Evolutionary conservation across 192 early-diverging fungal genomes (phyloP).

Genomic region (Entomortierella parvispora): DNA sequence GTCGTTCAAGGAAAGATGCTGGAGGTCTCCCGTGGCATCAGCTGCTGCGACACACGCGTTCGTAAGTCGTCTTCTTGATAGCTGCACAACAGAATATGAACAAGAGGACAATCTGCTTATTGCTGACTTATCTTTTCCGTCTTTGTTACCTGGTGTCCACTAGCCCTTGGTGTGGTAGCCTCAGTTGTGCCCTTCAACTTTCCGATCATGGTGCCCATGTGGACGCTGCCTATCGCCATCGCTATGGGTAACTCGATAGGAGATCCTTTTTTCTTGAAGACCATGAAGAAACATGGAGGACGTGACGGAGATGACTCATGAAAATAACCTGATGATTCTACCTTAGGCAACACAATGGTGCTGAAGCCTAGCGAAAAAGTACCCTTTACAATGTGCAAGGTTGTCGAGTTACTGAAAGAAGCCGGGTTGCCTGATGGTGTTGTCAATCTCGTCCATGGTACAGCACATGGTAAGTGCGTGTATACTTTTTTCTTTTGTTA

Average conservation of each 20-base stretch:
- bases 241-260: constrained; percentile 49
- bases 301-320: not conserved
- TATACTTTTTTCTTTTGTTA: too few species aligned
- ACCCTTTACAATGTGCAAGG: constrained; percentile 80
- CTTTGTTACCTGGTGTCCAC: not conserved
- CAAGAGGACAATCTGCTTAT: not conserved
- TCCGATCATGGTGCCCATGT: constrained; percentile 87
- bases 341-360: constrained; percentile 70
- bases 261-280: not conserved
- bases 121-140: not conserved
- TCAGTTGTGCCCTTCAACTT: constrained; percentile 88
- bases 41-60: constrained; percentile 70
- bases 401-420: constrained; percentile 63
- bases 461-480: constrained; percentile 57
- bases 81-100: not conserved
- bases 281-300: not conserved
- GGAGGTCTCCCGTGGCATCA: constrained; percentile 73
- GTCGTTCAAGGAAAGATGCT: constrained; percentile 67
- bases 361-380: constrained; percentile 88
- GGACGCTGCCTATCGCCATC: constrained; percentile 82
- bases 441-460: constrained; percentile 80
- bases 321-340: constrained; percentile 52
- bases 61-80: constrained; percentile 29
- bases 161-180: constrained; percentile 78
- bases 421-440: constrained; percentile 80